Evolutionary conservation across 2,329 filamentous ascomycete species (phyloP).

Genomic region (Chaetomiaceae sp.): DNA sequence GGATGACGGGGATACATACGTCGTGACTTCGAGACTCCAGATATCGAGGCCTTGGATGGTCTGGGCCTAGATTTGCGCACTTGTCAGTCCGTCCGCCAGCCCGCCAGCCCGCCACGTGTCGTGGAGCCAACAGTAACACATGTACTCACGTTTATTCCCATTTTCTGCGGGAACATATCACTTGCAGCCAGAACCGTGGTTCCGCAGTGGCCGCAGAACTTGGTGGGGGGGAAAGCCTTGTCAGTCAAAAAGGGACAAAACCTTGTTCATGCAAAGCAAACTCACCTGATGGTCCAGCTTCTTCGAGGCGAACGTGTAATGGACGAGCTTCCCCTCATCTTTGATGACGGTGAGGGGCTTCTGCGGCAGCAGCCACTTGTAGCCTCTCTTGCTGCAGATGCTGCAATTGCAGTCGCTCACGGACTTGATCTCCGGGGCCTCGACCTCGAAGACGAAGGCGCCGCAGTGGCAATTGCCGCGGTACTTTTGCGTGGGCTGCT

Average conservation of each 20-base stretch:
- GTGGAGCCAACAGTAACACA: too few relatives aligned
- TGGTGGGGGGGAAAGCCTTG: too few relatives aligned
- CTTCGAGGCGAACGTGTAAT: constrained; percentile 42
- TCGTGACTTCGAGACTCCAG: constrained; percentile 35
- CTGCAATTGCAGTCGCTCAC: constrained; percentile 62
- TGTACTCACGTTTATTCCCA: constrained; percentile 43
- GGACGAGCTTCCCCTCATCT: constrained; percentile 40
- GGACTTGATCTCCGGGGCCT: constrained; percentile 54
- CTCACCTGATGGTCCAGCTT: constrained; percentile 40
- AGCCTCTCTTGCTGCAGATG: constrained; percentile 53
- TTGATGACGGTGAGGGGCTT: constrained; percentile 42
- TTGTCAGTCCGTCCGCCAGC: background rate
- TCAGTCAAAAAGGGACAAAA: too few relatives aligned
- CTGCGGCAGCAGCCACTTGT: constrained; percentile 36
- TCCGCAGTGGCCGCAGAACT: constrained; percentile 53
- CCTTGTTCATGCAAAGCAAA: background rate
- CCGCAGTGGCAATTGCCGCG: constrained; percentile 57
- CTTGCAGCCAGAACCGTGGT: constrained; percentile 37
- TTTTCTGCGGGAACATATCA: constrained; percentile 4
- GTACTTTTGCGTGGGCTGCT: constrained; percentile 32
- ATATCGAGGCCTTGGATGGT: constrained; percentile 43
- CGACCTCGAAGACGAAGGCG: constrained; percentile 48
- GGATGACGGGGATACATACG: constrained; percentile 31
- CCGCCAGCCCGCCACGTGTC: too few relatives aligned
- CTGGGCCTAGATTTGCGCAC: constrained; percentile 33